Percentiles rank a stretch among this genome's conserved stretches.
phyloP scores from a whole-genome alignment of 495 filamentous ascomycete genomes.

The Thermothielavioides terrestris region DNA sequence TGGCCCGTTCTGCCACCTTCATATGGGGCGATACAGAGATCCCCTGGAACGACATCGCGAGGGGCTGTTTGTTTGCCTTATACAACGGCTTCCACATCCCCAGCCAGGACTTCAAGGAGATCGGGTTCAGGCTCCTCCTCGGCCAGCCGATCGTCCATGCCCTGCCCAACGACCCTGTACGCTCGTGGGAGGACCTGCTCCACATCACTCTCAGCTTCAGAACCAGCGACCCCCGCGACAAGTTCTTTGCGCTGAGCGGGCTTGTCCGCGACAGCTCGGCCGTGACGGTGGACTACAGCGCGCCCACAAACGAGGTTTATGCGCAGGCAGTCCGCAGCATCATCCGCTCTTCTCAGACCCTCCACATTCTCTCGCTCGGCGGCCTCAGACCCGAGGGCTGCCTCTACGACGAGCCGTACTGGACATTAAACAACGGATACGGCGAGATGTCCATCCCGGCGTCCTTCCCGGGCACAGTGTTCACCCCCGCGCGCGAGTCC shows the following conservation, averaged over 20 bases:
- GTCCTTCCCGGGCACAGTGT: not conserved
- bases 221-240: not conserved
- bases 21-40: not conserved
- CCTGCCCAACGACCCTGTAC: not conserved
- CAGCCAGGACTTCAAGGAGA: not conserved
- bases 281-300: not conserved
- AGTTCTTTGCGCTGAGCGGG: not conserved
- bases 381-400: not conserved
- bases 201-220: not conserved
- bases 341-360: not conserved
- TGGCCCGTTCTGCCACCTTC: not conserved
- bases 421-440: not conserved
- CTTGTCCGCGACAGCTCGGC: not conserved
- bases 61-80: not conserved
- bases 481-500: not conserved
- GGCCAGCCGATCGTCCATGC: not conserved
- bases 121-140: not conserved
- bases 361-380: not conserved
- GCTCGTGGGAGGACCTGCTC: not conserved
- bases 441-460: not conserved
- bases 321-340: not conserved
- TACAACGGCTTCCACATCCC: not conserved
- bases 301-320: not conserved
- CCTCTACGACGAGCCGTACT: not conserved
- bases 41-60: not conserved